Conservation (phyloP, 768 basidiomycete genomes). For the Boletus sp. region DNA sequence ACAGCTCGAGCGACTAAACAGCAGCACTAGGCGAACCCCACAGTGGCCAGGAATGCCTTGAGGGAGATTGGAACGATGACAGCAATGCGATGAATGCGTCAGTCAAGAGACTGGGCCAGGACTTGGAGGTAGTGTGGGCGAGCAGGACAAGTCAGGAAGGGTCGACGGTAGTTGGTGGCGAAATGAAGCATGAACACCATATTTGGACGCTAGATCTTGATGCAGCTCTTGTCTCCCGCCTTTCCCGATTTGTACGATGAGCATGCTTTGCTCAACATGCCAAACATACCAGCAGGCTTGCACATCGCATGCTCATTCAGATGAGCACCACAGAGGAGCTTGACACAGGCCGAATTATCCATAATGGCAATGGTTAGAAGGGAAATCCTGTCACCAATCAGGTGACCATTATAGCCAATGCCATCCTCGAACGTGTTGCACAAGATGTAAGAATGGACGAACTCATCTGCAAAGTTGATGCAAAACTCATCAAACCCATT, state of each 20-base stretch:
- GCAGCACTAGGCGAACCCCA: too few relatives aligned
- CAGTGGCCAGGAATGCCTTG: too few relatives aligned
- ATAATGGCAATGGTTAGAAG: conserved; percentile 68
- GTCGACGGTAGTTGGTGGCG: too few relatives aligned
- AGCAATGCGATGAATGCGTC: too few relatives aligned
- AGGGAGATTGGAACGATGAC: too few relatives aligned
- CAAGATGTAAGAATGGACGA: conserved; percentile 75
- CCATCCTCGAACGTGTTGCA: conserved; percentile 72
- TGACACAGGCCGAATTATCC: conserved; percentile 82
- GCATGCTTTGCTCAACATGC: conserved; percentile 70
- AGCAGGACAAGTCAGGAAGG: too few relatives aligned
- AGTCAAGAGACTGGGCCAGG: too few relatives aligned
- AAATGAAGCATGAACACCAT: conserved; percentile 76
- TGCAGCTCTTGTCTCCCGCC: conserved; percentile 64
- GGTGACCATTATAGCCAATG: conserved; percentile 60
- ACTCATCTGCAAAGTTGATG: conserved; percentile 84
- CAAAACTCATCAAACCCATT: conserved; percentile 86
- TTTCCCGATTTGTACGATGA: conserved; percentile 78
- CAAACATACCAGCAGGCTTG: conserved; percentile 78
- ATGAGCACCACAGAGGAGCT: conserved; percentile 74
- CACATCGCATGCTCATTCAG: conserved; percentile 63
- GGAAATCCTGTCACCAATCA: conserved; percentile 63
- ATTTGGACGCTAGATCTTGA: conserved; percentile 66
- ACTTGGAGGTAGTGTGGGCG: too few relatives aligned
- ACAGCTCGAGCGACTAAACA: too few relatives aligned